Evolutionary conservation across 2,329 filamentous ascomycete genomes (phyloP).

Genomic region (Ophiostoma montium): DNA sequence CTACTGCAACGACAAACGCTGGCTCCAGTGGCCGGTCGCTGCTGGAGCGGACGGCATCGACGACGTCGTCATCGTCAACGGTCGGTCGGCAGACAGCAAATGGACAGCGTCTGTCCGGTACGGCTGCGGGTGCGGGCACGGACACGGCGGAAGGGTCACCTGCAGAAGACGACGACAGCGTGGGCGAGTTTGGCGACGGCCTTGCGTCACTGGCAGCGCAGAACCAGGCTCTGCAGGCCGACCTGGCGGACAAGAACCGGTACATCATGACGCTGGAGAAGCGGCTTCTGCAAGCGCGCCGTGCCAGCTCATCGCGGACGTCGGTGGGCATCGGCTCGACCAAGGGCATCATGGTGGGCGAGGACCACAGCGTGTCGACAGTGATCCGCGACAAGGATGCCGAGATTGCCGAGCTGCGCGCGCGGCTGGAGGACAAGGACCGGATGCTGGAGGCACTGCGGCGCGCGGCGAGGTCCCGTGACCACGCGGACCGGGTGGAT

Average conservation of each 20-base stretch:
- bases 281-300: slow-evolving; percentile 73
- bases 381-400: slow-evolving; percentile 77
- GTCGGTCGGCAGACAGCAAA: slow-evolving; percentile 39
- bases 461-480: slow-evolving; percentile 71
- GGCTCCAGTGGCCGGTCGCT: slow-evolving; percentile 27
- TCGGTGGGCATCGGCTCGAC: slow-evolving; percentile 53
- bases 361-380: slow-evolving; percentile 61
- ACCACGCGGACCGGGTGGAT: slow-evolving; percentile 52
- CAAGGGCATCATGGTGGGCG: slow-evolving; percentile 54
- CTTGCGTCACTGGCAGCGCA: slow-evolving; percentile 71
- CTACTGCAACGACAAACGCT: slow-evolving; percentile 40
- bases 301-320: slow-evolving; percentile 78
- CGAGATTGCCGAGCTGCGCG: slow-evolving; percentile 82
- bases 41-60: slow-evolving; percentile 51
- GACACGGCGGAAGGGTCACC: slow-evolving; percentile 18
- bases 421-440: slow-evolving; percentile 86
- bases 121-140: slow-evolving; percentile 13
- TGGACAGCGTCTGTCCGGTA: slow-evolving; percentile 25
- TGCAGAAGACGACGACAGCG: slow-evolving; percentile 52
- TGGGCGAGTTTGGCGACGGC: slow-evolving; percentile 77
- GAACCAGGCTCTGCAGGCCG: slow-evolving; percentile 83
- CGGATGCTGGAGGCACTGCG: slow-evolving; percentile 80
- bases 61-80: slow-evolving; percentile 48
- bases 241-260: slow-evolving; percentile 89
- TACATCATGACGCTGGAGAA: slow-evolving; percentile 94